Evolutionary conservation across 805 yeast species (phyloP), one percentile per base, ranked within the genome.

Genomic region (Teunomyces panamensis): DNA sequence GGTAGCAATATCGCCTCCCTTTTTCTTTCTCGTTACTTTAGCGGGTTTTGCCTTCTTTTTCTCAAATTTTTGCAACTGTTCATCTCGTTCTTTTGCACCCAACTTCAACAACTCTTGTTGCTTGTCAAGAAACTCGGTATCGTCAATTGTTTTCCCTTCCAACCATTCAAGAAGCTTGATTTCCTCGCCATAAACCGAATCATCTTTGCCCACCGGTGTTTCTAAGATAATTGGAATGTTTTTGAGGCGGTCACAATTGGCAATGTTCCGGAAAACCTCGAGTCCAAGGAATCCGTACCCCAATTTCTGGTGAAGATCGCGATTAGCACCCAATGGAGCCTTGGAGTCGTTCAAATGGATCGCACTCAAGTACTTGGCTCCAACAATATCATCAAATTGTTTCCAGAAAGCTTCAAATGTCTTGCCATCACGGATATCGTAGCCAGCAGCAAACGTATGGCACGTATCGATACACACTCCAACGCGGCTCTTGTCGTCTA

Each of bases 391-490:
- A 59, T 91, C 97, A 65, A 87, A 94, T 34, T 82, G 68, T 4
- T 71, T 64, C 95, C 97, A 87, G 64, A 94, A 91, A 39, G 68
- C 67, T 8, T 75, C 72, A 68, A 83, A 87, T 10, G 69, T 62
- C 28, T 74, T 81, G 49, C 76, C 77, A 13, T 77, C 76, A n/a
- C 83, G 68, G 41, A 94, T 76, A 61, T 94, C 97, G 63, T 88
- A 91, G 1, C 99, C 99, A 1, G 98, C 96, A 0, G 98, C 97
- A 73, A 88, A 90, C 0, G 96, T 76, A 65, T 94, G 99, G 63
- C 99, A 94, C 0, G 98, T 94, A 64, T 94, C 99, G 11, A 94
- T 77, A 63, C 99, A 94, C 0, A 94, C 96, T 3, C 99, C 98
- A n/a, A 94, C 84, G 48, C 99, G 75, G 0, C 68, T 62, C 64